A percentile compares a stretch with the other conserved stretches of the same genome.
Evolutionary conservation across 345 rosid species (phyloP).

Genomic region (Stellera chamaejasme): DNA sequence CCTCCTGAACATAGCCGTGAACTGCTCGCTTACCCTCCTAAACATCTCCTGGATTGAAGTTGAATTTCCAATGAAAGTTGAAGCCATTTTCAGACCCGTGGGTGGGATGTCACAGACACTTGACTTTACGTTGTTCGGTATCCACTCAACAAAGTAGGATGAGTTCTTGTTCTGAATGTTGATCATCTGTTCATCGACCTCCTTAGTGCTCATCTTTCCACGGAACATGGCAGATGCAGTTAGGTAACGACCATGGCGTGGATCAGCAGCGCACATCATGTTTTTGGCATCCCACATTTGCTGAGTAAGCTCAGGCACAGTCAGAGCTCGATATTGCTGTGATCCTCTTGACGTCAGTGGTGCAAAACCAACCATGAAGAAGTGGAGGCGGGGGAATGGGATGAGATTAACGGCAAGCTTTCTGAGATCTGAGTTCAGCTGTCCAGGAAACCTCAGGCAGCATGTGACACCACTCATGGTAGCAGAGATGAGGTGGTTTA

Average conservation of each 20-base stretch:
- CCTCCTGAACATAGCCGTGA: constrained; percentile 9
- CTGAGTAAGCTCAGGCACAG: constrained; percentile 15
- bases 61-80: constrained; percentile 21
- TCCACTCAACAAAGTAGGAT: constrained; percentile 19
- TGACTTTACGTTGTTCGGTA: constrained; percentile 29
- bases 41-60: constrained; percentile 18
- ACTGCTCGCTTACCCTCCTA: constrained; percentile 15
- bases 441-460: constrained; percentile 29
- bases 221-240: constrained; percentile 17
- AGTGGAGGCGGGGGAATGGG: constrained; percentile 17
- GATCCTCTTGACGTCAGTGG: constrained; percentile 15
- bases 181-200: constrained; percentile 17
- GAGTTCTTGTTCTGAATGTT: constrained; percentile 18
- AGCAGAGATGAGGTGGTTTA: constrained; percentile 30
- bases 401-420: constrained; percentile 17
- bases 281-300: constrained; percentile 20
- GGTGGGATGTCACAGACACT: constrained; percentile 30
- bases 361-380: constrained; percentile 17
- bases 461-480: constrained; percentile 33
- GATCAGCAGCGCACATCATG: constrained; percentile 19
- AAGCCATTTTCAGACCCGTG: constrained; percentile 23
- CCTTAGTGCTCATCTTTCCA: constrained; percentile 19
- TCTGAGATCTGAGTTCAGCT: constrained; percentile 26
- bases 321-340: constrained; percentile 19
- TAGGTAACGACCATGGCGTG: constrained; percentile 16